Conservation (phyloP, 2,329 filamentous ascomycete genomes). For the Mycosphaerella arachidis region DNA sequence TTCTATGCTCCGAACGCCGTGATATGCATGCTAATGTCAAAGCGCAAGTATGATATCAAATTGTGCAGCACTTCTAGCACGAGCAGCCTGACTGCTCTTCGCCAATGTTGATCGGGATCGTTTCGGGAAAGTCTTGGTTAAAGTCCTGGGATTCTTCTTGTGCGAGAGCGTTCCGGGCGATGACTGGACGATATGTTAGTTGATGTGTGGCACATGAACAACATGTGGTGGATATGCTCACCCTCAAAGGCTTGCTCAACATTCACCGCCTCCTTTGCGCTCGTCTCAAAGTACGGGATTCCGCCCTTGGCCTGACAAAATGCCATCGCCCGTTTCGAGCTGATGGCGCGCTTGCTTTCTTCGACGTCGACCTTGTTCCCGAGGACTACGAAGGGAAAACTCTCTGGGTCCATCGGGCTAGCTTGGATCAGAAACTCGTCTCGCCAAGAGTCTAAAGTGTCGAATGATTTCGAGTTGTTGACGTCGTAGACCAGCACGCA, state of each 20-base stretch:
- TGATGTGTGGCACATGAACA: not conserved
- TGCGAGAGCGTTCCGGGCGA: constrained; percentile 88
- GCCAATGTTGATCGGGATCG: constrained; percentile 96
- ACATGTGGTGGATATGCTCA: constrained; percentile 28
- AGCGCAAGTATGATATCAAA: not conserved
- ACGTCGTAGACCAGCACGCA: constrained; percentile 97
- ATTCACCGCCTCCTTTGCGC: constrained; percentile 97
- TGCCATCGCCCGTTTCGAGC: constrained; percentile 89
- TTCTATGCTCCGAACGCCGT: constrained; percentile 8
- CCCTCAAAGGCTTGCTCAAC: constrained; percentile 80
- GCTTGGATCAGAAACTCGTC: constrained; percentile 98
- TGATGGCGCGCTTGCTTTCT: constrained; percentile 94
- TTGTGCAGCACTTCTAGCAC: constrained; percentile 54
- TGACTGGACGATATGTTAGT: constrained; percentile 56
- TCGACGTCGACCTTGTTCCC: constrained; percentile 99
- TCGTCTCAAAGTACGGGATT: constrained; percentile 98
- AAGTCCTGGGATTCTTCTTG: constrained; percentile 99
- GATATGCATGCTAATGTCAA: constrained; percentile 7
- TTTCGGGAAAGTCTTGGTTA: constrained; percentile 93
- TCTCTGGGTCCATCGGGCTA: constrained; percentile 91
- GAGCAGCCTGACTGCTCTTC: constrained; percentile 89
- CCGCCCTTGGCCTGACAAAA: constrained; percentile 97
- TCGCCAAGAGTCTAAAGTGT: constrained; percentile 95
- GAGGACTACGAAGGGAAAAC: constrained; percentile 95
- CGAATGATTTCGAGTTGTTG: constrained; percentile 98